Percentiles rank a stretch among this genome's conserved stretches.
phyloP scores from a whole-genome alignment of 2,329 filamentous ascomycete genomes.

The Calonectria pteridis region DNA sequence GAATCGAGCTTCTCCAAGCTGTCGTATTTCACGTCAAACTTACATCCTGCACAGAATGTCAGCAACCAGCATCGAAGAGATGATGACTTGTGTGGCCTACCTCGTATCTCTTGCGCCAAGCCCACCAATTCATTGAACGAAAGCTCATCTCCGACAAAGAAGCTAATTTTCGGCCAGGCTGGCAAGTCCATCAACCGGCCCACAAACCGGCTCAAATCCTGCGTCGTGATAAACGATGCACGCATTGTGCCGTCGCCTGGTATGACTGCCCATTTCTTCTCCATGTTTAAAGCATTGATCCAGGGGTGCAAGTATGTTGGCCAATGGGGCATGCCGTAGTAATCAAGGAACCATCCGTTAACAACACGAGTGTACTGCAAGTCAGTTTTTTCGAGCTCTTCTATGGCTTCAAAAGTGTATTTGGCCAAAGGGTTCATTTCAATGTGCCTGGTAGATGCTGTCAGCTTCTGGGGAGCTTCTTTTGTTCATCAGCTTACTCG shows the following conservation, averaged over 20 bases:
- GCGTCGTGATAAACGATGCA: constrained; percentile 38
- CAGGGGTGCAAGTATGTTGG: constrained; percentile 37
- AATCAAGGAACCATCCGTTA: constrained; percentile 44
- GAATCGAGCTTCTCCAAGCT: constrained; percentile 40
- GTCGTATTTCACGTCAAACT: constrained; percentile 30
- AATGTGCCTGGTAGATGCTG: constrained; percentile 21
- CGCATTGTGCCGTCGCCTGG: constrained; percentile 27
- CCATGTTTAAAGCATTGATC: constrained; percentile 41
- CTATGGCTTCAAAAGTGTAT: constrained; percentile 41
- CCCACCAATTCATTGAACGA: constrained; percentile 31
- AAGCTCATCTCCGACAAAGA: constrained; percentile 23
- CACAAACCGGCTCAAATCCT: constrained; percentile 34
- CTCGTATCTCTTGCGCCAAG: constrained; percentile 30
- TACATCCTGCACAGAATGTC: constrained; percentile 1
- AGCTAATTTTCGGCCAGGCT: constrained; percentile 25
- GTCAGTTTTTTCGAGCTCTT: constrained; percentile 24
- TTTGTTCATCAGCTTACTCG: neutral
- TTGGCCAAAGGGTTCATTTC: constrained; percentile 32
- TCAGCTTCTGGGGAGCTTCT: accelerated
- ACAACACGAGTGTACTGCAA: constrained; percentile 33
- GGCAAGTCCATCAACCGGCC: constrained; percentile 35
- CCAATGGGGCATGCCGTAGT: constrained; percentile 42
- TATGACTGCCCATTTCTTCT: constrained; percentile 38
- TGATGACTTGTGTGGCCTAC: neutral
- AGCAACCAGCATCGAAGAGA: accelerated